Evolutionary conservation across 257 asterid species (phyloP), one percentile per base, ranked within the genome.

Genomic region (Solanum peruvianum): DNA sequence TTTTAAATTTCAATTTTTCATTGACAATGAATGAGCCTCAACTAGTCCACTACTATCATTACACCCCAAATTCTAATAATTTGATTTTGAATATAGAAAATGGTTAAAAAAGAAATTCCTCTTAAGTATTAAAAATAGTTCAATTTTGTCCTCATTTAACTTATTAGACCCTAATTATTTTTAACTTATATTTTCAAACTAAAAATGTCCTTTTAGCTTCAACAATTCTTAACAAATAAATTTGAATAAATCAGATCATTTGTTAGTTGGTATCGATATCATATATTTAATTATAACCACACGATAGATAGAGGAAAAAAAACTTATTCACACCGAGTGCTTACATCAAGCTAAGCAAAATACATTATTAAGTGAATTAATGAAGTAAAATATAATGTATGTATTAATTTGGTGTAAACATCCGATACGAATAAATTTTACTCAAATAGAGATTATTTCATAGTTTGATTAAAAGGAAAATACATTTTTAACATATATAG

Each of bases 1-100:
- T 56, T 56, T 56, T 56, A 56, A 18, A 56, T 56, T 16, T 56
- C 64, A 56, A 56, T 10, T 16, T 56, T 56, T 56, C 1, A 0
- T 18, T 56, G n/a, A 56, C 2, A 56, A 56, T 18, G 64, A 56
- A 56, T 56, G 62, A 18, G 3, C 64, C 64, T 56, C n/a, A 56
- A 56, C 1, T 56, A 18, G 7, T 18, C 11, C 3, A 20, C 3
- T 56, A 18, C 0, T 7, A 56, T 0, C 11, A 56, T 56, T n/a
- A 18, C 64, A 56, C n/a, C 3, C 11, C 64, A 18, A 56, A 56
- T 18, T 56, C 11, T 56, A 56, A 56, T 18, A 56, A 6, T 18
- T 56, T 56, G 66, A 58, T 58, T 21, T 58, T 58, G 11, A 58
- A 58, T 60, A 23, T 23, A n/a, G 69, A 60, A 60, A 9, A 60